Percentiles rank a stretch among this genome's conserved stretches.
Conservation (phyloP, 257 asterid genomes). For the Salvia hispanica region DNA sequence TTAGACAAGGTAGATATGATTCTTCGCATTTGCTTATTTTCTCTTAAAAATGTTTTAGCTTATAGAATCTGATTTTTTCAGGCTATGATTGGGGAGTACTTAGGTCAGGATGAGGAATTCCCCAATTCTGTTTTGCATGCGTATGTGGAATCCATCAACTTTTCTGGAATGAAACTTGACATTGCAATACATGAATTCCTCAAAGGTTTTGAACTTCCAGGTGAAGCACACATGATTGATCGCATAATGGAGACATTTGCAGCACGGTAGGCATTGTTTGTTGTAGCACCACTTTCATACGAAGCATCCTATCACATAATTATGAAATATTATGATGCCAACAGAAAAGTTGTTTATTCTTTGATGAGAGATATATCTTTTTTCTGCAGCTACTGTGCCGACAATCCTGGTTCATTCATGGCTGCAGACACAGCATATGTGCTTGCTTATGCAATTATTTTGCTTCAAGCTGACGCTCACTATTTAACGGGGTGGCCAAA, state of each 20-base stretch:
- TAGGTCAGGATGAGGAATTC: conserved; percentile 92
- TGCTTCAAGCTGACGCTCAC: conserved; percentile 91
- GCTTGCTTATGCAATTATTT: conserved; percentile 88
- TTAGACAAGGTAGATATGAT: conserved; percentile 67
- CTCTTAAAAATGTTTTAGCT: conserved; percentile 28
- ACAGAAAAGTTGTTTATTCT: conserved; percentile 20
- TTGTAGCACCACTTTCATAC: conserved; percentile 29
- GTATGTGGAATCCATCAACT: conserved; percentile 84
- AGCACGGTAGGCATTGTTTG: conserved; percentile 65
- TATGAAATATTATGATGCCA: neutral
- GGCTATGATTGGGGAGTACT: conserved; percentile 88
- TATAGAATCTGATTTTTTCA: conserved; percentile 36
- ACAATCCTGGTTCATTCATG: conserved; percentile 87
- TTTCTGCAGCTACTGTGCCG: conserved; percentile 78
- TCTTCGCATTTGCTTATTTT: conserved; percentile 22
- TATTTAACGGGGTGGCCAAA: conserved; percentile 80
- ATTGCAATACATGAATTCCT: conserved; percentile 83
- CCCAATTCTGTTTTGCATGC: conserved; percentile 92
- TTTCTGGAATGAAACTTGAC: conserved; percentile 84
- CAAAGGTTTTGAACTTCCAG: conserved; percentile 84
- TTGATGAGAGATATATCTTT: no score
- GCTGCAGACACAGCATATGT: conserved; percentile 92
- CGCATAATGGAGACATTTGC: conserved; percentile 95
- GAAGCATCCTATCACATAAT: conserved; percentile 1
- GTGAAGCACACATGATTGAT: conserved; percentile 95